These are phyloP conservation scores for Scutellaria barbata DNA, from an alignment of 257 asterid genomes.

Conservation along the genomic window DNA sequence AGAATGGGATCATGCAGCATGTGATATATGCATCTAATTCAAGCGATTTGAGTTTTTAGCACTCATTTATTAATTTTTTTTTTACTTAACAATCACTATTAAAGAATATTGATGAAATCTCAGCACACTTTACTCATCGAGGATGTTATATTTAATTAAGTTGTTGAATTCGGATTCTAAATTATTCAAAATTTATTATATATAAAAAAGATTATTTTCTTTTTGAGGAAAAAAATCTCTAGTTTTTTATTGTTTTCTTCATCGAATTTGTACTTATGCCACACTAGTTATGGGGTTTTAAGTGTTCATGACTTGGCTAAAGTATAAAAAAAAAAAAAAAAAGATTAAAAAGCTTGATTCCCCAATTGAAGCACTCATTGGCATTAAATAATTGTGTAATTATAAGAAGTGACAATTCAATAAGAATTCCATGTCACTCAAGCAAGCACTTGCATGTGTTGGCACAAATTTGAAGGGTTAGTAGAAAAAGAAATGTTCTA, in stretches of 20 bases:
- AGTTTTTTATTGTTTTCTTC: neutral
- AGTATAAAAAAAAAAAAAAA: slow-evolving; percentile 16
- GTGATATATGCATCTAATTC: too few species aligned
- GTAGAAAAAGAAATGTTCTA: slow-evolving; percentile 24
- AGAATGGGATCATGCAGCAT: too few species aligned
- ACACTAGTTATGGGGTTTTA: slow-evolving; percentile 21
- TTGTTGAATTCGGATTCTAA: neutral
- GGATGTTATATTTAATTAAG: slow-evolving; percentile 14
- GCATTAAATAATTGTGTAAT: slow-evolving; percentile 5
- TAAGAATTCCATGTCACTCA: slow-evolving; percentile 29
- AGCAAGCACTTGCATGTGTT: slow-evolving; percentile 38
- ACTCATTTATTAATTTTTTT: too few species aligned
- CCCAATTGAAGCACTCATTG: slow-evolving; percentile 35
- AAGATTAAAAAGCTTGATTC: slow-evolving; percentile 46
- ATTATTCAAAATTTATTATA: neutral
- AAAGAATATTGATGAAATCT: too few species aligned
- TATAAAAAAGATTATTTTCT: slow-evolving; percentile 17
- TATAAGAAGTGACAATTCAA: slow-evolving; percentile 33
- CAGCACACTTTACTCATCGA: neutral
- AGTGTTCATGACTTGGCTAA: slow-evolving; percentile 25
- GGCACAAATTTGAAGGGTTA: slow-evolving; percentile 30
- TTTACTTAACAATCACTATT: too few species aligned
- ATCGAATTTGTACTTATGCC: slow-evolving; percentile 31
- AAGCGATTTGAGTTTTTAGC: too few species aligned
- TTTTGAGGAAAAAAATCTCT: slow-evolving; percentile 33